Evolutionary conservation across 768 basidiomycete genomes (phyloP).

Genomic region (Scleroderma citrinum): DNA sequence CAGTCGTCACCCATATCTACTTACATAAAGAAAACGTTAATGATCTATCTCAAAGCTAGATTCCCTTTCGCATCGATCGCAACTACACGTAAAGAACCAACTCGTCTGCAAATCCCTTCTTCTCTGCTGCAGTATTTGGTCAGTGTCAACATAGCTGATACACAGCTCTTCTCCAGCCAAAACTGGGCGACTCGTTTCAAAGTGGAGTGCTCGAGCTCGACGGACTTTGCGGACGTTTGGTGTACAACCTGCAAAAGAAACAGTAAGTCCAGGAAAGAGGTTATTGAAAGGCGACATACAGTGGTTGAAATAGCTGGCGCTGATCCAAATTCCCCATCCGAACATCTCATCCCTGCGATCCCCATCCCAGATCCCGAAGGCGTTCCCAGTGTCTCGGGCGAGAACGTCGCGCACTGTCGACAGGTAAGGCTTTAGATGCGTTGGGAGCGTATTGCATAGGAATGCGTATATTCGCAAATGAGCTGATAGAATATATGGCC

Average conservation of each 20-base stretch:
- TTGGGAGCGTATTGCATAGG: constrained; percentile 33
- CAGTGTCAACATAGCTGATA: constrained; percentile 47
- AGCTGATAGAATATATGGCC: constrained; percentile 46
- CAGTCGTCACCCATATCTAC: too few species aligned
- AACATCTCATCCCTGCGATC: constrained; percentile 48
- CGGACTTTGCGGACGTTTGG: constrained; percentile 48
- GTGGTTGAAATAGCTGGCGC: constrained; percentile 66
- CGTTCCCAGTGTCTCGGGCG: constrained; percentile 57
- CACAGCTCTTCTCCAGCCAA: constrained; percentile 49
- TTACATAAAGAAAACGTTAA: not conserved
- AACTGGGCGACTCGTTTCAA: constrained; percentile 41
- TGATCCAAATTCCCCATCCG: constrained; percentile 58
- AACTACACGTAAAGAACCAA: constrained; percentile 55
- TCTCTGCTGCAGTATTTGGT: constrained; percentile 30
- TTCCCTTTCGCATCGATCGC: constrained; percentile 37
- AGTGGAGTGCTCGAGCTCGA: constrained; percentile 39
- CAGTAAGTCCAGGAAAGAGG: not conserved
- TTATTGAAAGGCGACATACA: constrained; percentile 30
- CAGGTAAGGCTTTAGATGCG: constrained; percentile 29
- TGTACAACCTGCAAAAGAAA: constrained; percentile 36
- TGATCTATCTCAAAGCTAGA: not conserved
- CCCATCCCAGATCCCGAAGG: constrained; percentile 65
- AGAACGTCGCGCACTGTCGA: constrained; percentile 48
- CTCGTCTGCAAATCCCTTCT: constrained; percentile 37
- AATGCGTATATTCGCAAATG: constrained; percentile 52